A percentile compares a stretch with the other conserved stretches of the same genome.
Evolutionary conservation across 495 filamentous ascomycete genomes (phyloP).

Genomic region (Penicillium salamii): DNA sequence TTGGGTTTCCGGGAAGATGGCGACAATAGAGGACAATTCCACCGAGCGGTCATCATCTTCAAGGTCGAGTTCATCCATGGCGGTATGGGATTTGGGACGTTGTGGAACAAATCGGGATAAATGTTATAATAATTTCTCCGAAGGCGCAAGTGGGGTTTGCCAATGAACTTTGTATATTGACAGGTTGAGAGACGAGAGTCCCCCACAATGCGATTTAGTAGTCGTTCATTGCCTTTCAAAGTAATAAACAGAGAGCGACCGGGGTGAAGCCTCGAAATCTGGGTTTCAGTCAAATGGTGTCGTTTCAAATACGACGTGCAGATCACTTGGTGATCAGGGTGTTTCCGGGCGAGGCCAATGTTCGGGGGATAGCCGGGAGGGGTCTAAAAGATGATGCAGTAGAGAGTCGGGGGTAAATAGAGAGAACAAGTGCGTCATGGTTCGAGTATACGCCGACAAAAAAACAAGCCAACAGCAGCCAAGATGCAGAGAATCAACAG

Average conservation of each 20-base stretch:
- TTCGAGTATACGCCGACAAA: conserved; percentile 28
- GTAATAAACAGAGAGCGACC: background rate
- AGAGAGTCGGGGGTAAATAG: conserved; percentile 25
- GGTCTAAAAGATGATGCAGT: conserved; percentile 32
- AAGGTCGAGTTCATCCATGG: conserved; percentile 32
- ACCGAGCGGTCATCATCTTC: conserved; percentile 65
- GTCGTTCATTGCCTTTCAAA: background rate
- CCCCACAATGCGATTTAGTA: background rate
- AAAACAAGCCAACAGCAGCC: background rate
- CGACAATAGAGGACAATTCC: conserved; percentile 78
- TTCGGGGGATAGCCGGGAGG: conserved; percentile 14
- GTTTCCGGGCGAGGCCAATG: conserved; percentile 9
- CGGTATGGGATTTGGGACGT: background rate
- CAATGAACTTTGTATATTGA: background rate
- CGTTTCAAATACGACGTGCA: background rate
- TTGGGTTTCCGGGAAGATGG: conserved; percentile 86
- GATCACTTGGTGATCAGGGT: conserved; percentile 13
- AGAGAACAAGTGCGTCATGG: conserved; percentile 44
- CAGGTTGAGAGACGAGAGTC: background rate
- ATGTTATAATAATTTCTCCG: conserved; percentile 1
- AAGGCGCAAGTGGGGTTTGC: background rate
- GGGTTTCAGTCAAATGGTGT: too few species aligned
- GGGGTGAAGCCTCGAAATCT: too few species aligned
- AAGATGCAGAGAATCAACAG: too few species aligned
- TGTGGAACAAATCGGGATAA: background rate